Percentiles rank a stretch among this genome's conserved stretches.
These are phyloP conservation scores for Penicillium nordicum DNA, from an alignment of 2,329 filamentous ascomycete genomes.

Conservation along the genomic window DNA sequence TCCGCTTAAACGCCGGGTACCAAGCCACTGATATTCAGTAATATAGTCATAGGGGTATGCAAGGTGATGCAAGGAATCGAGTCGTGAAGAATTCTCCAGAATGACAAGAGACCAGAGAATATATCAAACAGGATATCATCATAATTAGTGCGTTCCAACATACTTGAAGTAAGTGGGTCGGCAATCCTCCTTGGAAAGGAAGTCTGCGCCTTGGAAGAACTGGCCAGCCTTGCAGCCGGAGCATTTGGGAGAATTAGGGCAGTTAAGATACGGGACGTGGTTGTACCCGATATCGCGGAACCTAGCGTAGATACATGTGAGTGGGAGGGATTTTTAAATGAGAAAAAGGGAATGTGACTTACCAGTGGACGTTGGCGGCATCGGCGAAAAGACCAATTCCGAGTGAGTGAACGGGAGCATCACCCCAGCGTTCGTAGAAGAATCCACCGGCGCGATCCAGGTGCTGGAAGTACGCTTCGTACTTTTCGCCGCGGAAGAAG, in stretches of 20 bases:
- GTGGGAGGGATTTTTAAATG: neutral
- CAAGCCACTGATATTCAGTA: slow-evolving; percentile 18
- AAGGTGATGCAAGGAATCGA: slow-evolving; percentile 20
- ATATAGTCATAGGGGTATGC: slow-evolving; percentile 27
- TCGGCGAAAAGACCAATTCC: slow-evolving; percentile 91
- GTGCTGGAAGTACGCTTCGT: slow-evolving; percentile 95
- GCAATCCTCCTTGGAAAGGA: slow-evolving; percentile 87
- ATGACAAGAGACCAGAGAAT: slow-evolving; percentile 14
- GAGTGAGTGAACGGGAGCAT: slow-evolving; percentile 94
- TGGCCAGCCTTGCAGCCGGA: slow-evolving; percentile 79
- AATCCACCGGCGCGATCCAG: slow-evolving; percentile 92
- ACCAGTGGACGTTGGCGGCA: slow-evolving; percentile 88
- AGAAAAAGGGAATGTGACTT: slow-evolving; percentile 34
- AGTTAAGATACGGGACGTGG: slow-evolving; percentile 98
- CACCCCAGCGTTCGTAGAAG: slow-evolving; percentile 98
- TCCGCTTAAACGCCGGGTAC: slow-evolving; percentile 28
- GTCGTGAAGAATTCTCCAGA: slow-evolving; percentile 14
- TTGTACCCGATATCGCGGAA: slow-evolving; percentile 99
- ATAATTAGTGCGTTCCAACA: slow-evolving; percentile 68
- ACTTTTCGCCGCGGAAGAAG: slow-evolving; percentile 86
- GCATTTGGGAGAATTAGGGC: slow-evolving; percentile 93
- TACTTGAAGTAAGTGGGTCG: slow-evolving; percentile 97
- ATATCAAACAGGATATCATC: slow-evolving; percentile 4
- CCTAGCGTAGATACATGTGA: slow-evolving; percentile 52
- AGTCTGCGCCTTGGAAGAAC: slow-evolving; percentile 84